Percentiles rank a stretch among this genome's conserved stretches.
These are phyloP conservation scores for Crucihimalaya himalaica DNA, from an alignment of 345 rosid genomes.

Conservation along the genomic window DNA sequence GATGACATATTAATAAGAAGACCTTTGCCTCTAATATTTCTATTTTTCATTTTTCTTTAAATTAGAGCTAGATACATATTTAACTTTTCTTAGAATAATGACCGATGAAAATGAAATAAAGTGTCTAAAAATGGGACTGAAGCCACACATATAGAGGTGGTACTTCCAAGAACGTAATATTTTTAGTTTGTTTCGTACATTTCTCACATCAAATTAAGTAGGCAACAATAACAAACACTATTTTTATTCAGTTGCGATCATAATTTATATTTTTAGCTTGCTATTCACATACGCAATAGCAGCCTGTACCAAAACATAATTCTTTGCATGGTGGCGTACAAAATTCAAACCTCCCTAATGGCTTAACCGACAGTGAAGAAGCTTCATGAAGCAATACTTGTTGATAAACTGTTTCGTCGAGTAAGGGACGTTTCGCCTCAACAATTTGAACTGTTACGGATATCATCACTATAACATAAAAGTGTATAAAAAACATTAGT, in stretches of 20 bases:
- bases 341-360: background rate
- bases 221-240: background rate
- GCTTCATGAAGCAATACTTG: background rate
- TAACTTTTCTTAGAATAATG: background rate
- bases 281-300: slow-evolving; percentile 6
- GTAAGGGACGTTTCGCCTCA: slow-evolving; percentile 16
- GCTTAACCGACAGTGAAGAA: background rate
- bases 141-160: too few relatives aligned
- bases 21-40: background rate
- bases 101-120: background rate
- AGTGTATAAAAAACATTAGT: background rate
- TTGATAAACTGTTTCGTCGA: background rate
- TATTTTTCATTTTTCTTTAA: background rate
- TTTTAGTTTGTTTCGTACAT: background rate
- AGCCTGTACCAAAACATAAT: slow-evolving; percentile 11
- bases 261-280: background rate
- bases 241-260: background rate
- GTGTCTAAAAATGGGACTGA: too few relatives aligned
- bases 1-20: too few relatives aligned
- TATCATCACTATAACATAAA: slow-evolving; percentile 21
- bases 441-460: slow-evolving; percentile 2
- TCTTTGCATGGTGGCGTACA: slow-evolving; percentile 21
- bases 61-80: background rate
- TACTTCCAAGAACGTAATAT: too few relatives aligned
- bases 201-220: background rate